Conservation (phyloP, 2,329 filamentous ascomycete genomes). For the Ophiocordyceps camponoti-leonardi region DNA sequence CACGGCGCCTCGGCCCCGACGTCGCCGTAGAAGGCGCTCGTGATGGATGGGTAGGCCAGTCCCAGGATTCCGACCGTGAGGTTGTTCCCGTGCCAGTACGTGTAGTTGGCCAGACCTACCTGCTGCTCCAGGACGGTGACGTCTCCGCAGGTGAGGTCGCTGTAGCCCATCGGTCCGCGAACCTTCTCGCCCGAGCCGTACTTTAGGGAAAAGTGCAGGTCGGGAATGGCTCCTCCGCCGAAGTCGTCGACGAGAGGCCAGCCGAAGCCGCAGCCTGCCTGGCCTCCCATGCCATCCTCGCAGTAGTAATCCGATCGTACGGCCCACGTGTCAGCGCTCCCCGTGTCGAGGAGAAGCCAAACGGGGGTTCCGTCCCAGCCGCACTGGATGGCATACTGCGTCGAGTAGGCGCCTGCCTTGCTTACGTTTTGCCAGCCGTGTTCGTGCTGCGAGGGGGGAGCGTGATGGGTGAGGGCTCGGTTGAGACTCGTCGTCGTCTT, state of each 20-base stretch:
- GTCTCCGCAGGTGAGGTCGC: slow-evolving; percentile 27
- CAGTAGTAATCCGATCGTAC: slow-evolving; percentile 23
- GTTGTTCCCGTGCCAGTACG: slow-evolving; percentile 34
- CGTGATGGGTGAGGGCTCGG: slow-evolving; percentile 4
- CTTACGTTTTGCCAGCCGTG: slow-evolving; percentile 19
- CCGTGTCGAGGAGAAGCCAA: slow-evolving; percentile 30
- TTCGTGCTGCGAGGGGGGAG: slow-evolving; percentile 5
- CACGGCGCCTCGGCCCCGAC: slow-evolving; percentile 19
- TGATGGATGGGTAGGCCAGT: slow-evolving; percentile 31
- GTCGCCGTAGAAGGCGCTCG: slow-evolving; percentile 26
- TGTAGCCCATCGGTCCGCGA: slow-evolving; percentile 27
- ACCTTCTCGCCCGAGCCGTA: slow-evolving; percentile 32
- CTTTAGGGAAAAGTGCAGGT: slow-evolving; percentile 26
- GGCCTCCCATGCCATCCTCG: slow-evolving; percentile 15
- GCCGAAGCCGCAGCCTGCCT: slow-evolving; percentile 24
- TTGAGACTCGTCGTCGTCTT: slow-evolving; percentile 12
- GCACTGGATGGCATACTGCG: slow-evolving; percentile 24
- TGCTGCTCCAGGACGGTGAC: slow-evolving; percentile 26
- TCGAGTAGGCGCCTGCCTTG: slow-evolving; percentile 19
- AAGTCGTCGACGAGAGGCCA: slow-evolving; percentile 20
- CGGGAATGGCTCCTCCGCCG: slow-evolving; percentile 17
- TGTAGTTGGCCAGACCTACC: slow-evolving; percentile 29
- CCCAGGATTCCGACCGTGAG: slow-evolving; percentile 32
- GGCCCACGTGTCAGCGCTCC: slow-evolving; percentile 34
- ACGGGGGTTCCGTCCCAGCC: slow-evolving; percentile 19